Conservation (phyloP, 208 protist species). For the Acanthamoeba royreba region DNA sequence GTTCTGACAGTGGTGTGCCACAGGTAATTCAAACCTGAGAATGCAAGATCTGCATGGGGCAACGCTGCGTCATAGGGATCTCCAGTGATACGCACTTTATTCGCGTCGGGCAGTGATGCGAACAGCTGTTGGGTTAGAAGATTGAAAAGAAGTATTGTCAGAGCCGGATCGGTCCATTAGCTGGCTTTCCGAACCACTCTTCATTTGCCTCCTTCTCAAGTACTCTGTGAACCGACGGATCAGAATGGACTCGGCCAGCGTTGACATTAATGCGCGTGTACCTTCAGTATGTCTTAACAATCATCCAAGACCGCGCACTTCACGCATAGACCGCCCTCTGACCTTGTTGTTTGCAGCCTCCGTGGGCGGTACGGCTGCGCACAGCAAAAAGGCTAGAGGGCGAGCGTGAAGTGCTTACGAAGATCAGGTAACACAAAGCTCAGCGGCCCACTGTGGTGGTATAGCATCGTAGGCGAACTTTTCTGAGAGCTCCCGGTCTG, state of each 20-base stretch:
- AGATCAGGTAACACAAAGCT: conserved; percentile 47
- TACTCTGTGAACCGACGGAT: neutral
- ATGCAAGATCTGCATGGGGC: too few species aligned
- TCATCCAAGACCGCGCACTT: too few species aligned
- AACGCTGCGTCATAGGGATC: too few species aligned
- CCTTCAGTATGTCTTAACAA: neutral
- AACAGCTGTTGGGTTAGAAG: too few species aligned
- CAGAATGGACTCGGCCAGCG: neutral
- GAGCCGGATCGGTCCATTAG: neutral
- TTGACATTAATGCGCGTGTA: neutral
- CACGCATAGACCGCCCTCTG: neutral
- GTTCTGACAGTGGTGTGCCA: too few species aligned
- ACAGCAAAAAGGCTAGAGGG: neutral
- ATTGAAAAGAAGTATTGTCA: neutral
- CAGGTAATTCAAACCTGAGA: too few species aligned
- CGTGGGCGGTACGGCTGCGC: neutral
- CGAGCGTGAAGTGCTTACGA: conserved; percentile 26
- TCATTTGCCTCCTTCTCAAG: neutral
- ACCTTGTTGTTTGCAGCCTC: neutral
- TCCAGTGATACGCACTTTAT: too few species aligned
- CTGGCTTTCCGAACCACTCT: neutral
- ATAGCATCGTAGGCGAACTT: neutral
- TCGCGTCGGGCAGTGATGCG: too few species aligned
- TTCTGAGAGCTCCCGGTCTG: neutral
- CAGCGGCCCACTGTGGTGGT: conserved; percentile 28